These are phyloP conservation scores for Paramecium sonneborni DNA, from an alignment of 73 alveolate genomes.

Conservation along the genomic window DNA sequence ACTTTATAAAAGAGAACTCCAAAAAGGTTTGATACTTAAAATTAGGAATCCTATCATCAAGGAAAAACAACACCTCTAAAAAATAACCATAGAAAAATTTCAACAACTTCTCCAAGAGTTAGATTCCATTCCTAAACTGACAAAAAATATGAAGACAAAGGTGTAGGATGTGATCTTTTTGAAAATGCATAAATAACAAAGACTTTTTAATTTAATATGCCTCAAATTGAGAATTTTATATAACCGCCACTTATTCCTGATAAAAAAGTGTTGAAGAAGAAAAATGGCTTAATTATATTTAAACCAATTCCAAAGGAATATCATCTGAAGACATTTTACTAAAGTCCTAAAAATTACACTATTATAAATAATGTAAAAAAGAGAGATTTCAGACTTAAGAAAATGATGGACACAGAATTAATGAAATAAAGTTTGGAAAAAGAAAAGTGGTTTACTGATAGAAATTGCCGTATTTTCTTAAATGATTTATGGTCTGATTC, in stretches of 20 bases:
- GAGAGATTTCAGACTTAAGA: neutral
- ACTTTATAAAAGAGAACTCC: neutral
- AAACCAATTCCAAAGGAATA: neutral
- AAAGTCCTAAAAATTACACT: neutral
- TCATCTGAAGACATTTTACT: neutral
- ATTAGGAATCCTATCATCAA: neutral
- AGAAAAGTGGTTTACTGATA: neutral
- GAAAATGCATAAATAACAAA: neutral
- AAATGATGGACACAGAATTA: neutral
- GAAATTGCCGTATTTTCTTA: neutral
- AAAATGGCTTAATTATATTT: neutral
- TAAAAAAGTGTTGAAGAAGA: neutral
- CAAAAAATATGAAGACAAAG: neutral
- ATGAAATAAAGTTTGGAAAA: neutral
- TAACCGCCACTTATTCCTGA: neutral
- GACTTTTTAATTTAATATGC: neutral
- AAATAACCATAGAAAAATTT: neutral
- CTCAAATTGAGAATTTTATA: neutral
- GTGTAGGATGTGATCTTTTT: neutral
- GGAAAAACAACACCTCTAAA: neutral
- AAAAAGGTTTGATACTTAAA: neutral
- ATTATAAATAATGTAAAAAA: neutral
- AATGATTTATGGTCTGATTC: conserved; percentile 27
- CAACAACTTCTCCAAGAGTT: neutral
- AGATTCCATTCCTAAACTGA: neutral